These are phyloP conservation scores for Oxytropis ochrocephala DNA, from an alignment of 306 rosid species.

Conservation along the genomic window DNA sequence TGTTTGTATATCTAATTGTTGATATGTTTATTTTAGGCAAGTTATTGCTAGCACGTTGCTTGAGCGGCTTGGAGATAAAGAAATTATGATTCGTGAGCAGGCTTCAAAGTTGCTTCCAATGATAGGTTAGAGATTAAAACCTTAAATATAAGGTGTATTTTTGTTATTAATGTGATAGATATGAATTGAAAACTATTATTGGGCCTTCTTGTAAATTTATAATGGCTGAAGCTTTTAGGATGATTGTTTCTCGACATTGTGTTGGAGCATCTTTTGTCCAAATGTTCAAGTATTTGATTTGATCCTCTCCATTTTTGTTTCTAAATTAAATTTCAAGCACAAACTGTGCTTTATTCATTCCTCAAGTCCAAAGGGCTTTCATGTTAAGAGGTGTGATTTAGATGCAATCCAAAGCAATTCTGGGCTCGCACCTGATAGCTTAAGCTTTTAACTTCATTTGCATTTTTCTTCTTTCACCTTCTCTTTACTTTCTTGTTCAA, in stretches of 20 bases:
- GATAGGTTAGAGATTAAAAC: constrained; percentile 57
- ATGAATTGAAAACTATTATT: neutral
- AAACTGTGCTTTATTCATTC: neutral
- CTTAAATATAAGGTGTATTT: constrained; percentile 2
- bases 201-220: neutral
- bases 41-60: constrained; percentile 57
- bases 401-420: constrained; percentile 1
- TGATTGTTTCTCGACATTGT: constrained; percentile 2
- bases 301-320: neutral
- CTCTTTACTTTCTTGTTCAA: neutral
- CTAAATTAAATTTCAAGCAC: constrained; percentile 2
- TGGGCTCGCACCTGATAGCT: neutral
- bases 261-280: neutral
- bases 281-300: neutral
- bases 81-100: constrained; percentile 49
- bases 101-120: constrained; percentile 61
- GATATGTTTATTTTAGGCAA: constrained; percentile 46
- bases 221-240: constrained; percentile 14
- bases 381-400: neutral
- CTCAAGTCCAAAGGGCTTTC: constrained; percentile 12
- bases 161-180: neutral
- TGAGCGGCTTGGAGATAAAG: constrained; percentile 75
- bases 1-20: constrained; percentile 20
- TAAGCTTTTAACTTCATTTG: neutral
- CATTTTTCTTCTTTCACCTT: constrained; percentile 1